A percentile compares a stretch with the other conserved stretches of the same genome.
Evolutionary conservation across 108 stramenopile genomes (phyloP).

Genomic region (Poteriospumella lacustris): DNA sequence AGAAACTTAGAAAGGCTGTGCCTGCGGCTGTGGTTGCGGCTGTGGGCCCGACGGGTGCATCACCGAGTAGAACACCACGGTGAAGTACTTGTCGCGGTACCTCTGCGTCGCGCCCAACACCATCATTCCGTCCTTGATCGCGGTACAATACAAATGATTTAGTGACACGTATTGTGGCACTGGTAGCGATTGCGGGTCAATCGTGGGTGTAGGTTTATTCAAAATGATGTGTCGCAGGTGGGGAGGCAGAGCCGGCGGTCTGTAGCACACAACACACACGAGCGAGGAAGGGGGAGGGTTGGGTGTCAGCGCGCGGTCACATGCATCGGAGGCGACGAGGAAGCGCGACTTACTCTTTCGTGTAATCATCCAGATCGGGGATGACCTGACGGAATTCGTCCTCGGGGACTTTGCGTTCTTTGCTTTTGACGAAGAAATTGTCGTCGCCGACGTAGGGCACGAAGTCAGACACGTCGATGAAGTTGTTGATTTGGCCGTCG

Average conservation of each 20-base stretch:
- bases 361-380: constrained; percentile 94
- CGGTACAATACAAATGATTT: constrained; percentile 98
- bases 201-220: constrained; percentile 74
- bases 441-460: constrained; percentile 84
- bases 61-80: constrained; percentile 84
- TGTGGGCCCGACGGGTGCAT: constrained; percentile 28
- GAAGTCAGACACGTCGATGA: constrained; percentile 97
- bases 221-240: constrained; percentile 96
- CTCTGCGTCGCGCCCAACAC: constrained; percentile 94
- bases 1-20: background rate
- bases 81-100: constrained; percentile 89
- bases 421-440: constrained; percentile 55
- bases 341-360: constrained; percentile 73
- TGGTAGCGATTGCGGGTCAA: constrained; percentile 71
- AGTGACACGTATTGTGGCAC: constrained; percentile 95
- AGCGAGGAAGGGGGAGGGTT: too few species aligned
- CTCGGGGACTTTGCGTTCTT: constrained; percentile 41
- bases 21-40: background rate
- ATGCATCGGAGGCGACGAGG: too few species aligned
- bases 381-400: constrained; percentile 76
- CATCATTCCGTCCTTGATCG: constrained; percentile 99
- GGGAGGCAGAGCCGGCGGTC: constrained; percentile 95
- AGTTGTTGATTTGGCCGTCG: constrained; percentile 96
- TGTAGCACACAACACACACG: background rate
- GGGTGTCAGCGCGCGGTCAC: too few species aligned